A percentile compares a stretch with the other conserved stretches of the same genome.
Evolutionary conservation across 1,139 yeast species (phyloP).

Genomic region (Nakaseomyces glabratus): DNA sequence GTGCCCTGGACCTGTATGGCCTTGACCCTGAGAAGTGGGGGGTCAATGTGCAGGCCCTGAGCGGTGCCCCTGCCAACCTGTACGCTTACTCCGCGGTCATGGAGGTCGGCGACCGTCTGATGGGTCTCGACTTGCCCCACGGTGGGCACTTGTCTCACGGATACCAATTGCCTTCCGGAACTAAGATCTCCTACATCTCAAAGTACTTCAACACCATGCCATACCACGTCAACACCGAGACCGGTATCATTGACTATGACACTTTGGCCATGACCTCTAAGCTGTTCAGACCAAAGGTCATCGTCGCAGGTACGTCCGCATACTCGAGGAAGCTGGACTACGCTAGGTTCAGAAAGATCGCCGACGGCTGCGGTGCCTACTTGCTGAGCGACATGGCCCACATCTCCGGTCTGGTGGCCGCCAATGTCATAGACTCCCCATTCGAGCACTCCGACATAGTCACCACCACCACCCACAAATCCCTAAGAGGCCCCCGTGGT

Average conservation of each 20-base stretch:
- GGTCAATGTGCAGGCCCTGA: slow-evolving; percentile 86
- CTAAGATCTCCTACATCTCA: slow-evolving; percentile 84
- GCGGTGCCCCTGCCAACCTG: slow-evolving; percentile 94
- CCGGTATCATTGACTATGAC: slow-evolving; percentile 90
- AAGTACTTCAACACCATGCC: slow-evolving; percentile 98
- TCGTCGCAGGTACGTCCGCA: slow-evolving; percentile 96
- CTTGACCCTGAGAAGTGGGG: slow-evolving; percentile 83
- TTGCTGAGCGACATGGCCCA: slow-evolving; percentile 94
- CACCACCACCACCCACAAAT: slow-evolving; percentile 95
- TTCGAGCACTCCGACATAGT: slow-evolving; percentile 92
- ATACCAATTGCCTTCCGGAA: slow-evolving; percentile 69
- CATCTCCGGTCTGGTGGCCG: slow-evolving; percentile 88
- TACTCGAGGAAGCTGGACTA: slow-evolving; percentile 88
- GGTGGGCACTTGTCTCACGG: slow-evolving; percentile 98
- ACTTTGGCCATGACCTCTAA: slow-evolving; percentile 74
- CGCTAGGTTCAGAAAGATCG: slow-evolving; percentile 78
- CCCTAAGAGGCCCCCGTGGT: slow-evolving; percentile 97
- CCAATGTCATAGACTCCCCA: slow-evolving; percentile 87
- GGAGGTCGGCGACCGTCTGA: slow-evolving; percentile 84
- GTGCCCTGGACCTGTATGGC: slow-evolving; percentile 81
- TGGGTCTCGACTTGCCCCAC: slow-evolving; percentile 96
- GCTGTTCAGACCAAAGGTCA: slow-evolving; percentile 85
- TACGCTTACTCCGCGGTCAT: slow-evolving; percentile 88
- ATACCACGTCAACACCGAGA: slow-evolving; percentile 71
- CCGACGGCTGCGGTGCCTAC: slow-evolving; percentile 90